Evolutionary conservation across 148 eudicot genomes (phyloP), one percentile per base, ranked within the genome.

Genomic region (Amaranthus palmeri): DNA sequence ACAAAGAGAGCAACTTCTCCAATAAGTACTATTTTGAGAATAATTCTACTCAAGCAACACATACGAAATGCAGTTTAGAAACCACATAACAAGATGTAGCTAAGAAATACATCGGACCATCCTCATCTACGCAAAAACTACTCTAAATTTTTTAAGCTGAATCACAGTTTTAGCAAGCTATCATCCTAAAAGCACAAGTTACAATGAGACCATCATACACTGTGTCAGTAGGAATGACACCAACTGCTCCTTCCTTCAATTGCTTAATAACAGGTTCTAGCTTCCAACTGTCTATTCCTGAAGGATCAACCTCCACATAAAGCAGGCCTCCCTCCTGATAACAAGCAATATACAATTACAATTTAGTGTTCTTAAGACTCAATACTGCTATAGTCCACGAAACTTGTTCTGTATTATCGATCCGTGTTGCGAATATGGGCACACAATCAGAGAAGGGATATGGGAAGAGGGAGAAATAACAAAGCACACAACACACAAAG

Each of bases 141-240:
- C 3, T n/a, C 9, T 7, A 54, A 54, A 0, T 9, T 56, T 13
- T 56, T 6, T 10, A 18, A 57, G 53, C 12, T 10, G 8, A 47
- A 11, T 40, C 42, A 64, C n/a, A 1, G 10, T 51, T 5, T n/a
- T 2, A 42, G 53, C 14, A 8, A 47, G 42, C 48, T 9, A 25
- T 56, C 5, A 43, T 36, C 25, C 7, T 48, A 46, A 60, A 67
- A 54, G 13, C 48, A 51, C 3, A 45, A 58, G 50, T 12, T 41
- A 45, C 14, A 65, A 42, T 43, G 11, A 64, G 45, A 62, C 72
- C 46, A 73, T 78, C 87, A 69, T 83, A 92, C 97, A 90, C 90
- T 11, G 97, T 92, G 71, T 92, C 97, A 6, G 97, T 92, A 45
- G 97, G 97, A 73, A 92, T 92, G 78, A 92, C 97, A 42, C 97